Percentiles rank a stretch among this genome's conserved stretches.
phyloP scores from a whole-genome alignment of 768 basidiomycete genomes.

The Pisolithus albus region DNA sequence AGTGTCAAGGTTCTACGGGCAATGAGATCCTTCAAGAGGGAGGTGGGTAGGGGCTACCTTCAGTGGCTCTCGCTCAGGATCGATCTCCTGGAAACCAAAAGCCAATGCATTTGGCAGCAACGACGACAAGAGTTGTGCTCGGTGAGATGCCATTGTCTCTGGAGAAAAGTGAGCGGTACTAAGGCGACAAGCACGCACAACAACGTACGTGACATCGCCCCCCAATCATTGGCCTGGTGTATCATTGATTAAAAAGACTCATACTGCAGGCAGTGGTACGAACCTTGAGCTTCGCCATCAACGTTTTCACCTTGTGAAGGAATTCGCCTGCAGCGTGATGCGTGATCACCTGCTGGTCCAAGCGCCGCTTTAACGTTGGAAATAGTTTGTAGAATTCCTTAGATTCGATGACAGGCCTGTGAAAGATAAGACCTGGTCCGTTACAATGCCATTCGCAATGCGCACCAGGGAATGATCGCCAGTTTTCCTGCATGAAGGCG shows the following conservation, averaged over 20 bases:
- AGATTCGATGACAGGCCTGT: slow-evolving; percentile 47
- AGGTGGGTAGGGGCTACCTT: slow-evolving; percentile 29
- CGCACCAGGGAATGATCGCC: slow-evolving; percentile 46
- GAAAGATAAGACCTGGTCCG: neutral
- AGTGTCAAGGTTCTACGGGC: slow-evolving; percentile 41
- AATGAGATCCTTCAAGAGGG: neutral
- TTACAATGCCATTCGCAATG: neutral
- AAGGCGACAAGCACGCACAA: too few species aligned
- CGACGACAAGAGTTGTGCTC: slow-evolving; percentile 31
- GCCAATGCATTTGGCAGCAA: slow-evolving; percentile 40
- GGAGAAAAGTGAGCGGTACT: neutral
- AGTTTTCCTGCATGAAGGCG: slow-evolving; percentile 45
- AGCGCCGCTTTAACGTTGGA: slow-evolving; percentile 32
- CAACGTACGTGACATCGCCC: slow-evolving; percentile 46
- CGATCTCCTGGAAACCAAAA: slow-evolving; percentile 36
- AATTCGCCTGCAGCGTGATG: slow-evolving; percentile 45
- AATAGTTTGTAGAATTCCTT: slow-evolving; percentile 48
- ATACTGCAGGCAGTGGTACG: neutral
- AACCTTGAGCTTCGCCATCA: slow-evolving; percentile 59
- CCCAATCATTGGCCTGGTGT: slow-evolving; percentile 50
- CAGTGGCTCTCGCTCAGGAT: slow-evolving; percentile 38
- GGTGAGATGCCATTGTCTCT: slow-evolving; percentile 40
- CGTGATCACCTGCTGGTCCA: slow-evolving; percentile 40
- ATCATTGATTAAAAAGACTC: neutral
- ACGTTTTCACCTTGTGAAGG: slow-evolving; percentile 44